These are phyloP conservation scores for Ceratocystis papillata DNA, from an alignment of 2,329 filamentous ascomycete genomes.

Conservation along the genomic window DNA sequence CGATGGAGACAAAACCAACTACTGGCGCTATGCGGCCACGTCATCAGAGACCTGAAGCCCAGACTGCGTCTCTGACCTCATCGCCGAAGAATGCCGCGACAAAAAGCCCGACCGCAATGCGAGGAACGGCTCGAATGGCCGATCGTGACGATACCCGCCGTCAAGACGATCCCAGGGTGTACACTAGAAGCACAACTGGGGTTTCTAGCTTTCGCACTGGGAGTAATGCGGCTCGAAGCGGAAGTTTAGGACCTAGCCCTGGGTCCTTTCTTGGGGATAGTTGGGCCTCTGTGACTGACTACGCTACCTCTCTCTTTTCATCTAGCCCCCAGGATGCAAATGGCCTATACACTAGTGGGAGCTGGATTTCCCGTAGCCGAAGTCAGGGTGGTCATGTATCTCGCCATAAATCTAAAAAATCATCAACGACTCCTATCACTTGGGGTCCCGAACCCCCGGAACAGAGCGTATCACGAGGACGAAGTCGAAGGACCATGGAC, in stretches of 20 bases:
- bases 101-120: slow-evolving; percentile 21
- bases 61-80: background rate
- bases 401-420: background rate
- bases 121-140: slow-evolving; percentile 21
- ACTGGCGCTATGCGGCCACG: slow-evolving; percentile 6
- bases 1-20: slow-evolving; percentile 7
- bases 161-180: background rate
- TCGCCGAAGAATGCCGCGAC: background rate
- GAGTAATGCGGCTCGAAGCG: background rate
- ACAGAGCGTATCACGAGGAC: slow-evolving; percentile 27
- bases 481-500: slow-evolving; percentile 28
- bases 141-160: slow-evolving; percentile 12
- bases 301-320: slow-evolving; percentile 21
- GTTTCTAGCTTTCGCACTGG: slow-evolving; percentile 12
- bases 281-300: slow-evolving; percentile 24
- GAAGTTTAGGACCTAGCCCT: slow-evolving; percentile 17
- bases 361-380: slow-evolving; percentile 15
- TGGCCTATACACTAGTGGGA: background rate
- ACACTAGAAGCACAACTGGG: background rate
- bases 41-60: background rate
- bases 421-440: slow-evolving; percentile 26
- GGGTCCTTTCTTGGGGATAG: slow-evolving; percentile 22
- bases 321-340: slow-evolving; percentile 13
- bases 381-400: slow-evolving; percentile 14
- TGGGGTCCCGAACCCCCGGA: slow-evolving; percentile 44